Base-by-base conservation (phyloP, 805 yeast genomes). In the Yamadazyma laniorum region DNA sequence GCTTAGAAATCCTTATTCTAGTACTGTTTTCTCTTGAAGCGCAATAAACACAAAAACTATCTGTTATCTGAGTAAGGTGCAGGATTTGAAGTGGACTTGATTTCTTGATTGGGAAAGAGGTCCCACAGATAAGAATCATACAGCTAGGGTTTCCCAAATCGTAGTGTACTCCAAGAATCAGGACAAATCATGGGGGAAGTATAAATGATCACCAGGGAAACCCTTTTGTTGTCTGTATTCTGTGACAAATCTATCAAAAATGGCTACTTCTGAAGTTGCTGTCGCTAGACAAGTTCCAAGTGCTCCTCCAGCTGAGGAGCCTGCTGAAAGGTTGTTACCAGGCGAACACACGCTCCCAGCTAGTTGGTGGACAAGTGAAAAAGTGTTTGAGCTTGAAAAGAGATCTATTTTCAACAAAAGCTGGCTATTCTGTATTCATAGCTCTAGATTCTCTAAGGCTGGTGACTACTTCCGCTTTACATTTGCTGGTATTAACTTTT, bases 291-390 rank as follows among this genome's bases (percentile, higher is more conserved):
- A 27, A 25, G 34, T 37, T 21, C 58, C 63, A 15, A 47, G 54
- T 27, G 55, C 61, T 18, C 59, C 65, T 15, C 39, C 49, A 17
- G 45, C 29, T 32, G 37, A 43, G 21, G 31, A 25, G 15, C 37
- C 38, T 17, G 17, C 22, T 5, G 47, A 39, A 11, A 43, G 35
- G 22, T 34, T 46, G 25, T 38, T 52, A 28, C 50, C 52, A 12
- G 52, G 55, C 19, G 52, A 52, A 43, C 78, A 77, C 57, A 78
- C 84, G 0, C 65, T 78, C 32, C 84, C 84, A 19, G 79, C 83
- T 8, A 74, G 80, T 14, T 78, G 83, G 83, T 78, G 82, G 82
- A 74, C 75, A 14, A 74, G 80, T 8, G 76, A 74, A 39, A 74
- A 74, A 43, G 72, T 78, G 32, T 74, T 73, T 50, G 82, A 78